Percentiles rank a stretch among this genome's conserved stretches.
Evolutionary conservation across 345 rosid species (phyloP).

Genomic region (Xanthoceras sorbifolium): DNA sequence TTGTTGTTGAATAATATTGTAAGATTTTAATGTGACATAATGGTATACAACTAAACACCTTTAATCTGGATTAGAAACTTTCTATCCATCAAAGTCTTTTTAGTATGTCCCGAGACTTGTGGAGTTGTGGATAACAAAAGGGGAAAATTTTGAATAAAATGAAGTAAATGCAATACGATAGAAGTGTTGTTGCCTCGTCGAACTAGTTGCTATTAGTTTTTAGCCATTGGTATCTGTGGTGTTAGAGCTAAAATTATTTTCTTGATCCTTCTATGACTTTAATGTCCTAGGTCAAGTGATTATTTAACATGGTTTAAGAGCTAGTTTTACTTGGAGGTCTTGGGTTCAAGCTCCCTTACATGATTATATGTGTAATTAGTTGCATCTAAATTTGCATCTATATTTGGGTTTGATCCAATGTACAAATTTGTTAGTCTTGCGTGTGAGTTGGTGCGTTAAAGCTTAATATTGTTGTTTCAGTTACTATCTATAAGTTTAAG

Average conservation of each 20-base stretch:
- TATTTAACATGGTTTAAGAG: background rate
- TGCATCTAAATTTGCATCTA: background rate
- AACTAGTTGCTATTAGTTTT: background rate
- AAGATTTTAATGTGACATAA: background rate
- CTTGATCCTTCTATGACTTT: background rate
- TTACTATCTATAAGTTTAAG: background rate
- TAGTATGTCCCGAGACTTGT: background rate
- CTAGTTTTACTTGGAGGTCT: background rate
- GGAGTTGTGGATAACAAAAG: no score
- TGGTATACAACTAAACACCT: background rate
- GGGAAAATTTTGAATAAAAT: background rate
- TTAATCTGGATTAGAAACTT: constrained; percentile 1
- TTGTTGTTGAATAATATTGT: no score
- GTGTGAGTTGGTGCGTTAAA: background rate
- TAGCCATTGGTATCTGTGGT: background rate
- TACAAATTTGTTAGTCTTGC: background rate
- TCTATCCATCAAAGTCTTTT: no score
- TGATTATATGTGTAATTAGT: background rate
- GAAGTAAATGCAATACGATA: background rate
- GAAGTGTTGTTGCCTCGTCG: background rate
- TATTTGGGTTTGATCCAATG: background rate
- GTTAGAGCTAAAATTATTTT: background rate
- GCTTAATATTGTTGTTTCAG: background rate
- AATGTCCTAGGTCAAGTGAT: background rate
- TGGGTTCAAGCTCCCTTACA: no score